Conservation (phyloP, 768 basidiomycete genomes). For the Rhizopogon sp. region DNA sequence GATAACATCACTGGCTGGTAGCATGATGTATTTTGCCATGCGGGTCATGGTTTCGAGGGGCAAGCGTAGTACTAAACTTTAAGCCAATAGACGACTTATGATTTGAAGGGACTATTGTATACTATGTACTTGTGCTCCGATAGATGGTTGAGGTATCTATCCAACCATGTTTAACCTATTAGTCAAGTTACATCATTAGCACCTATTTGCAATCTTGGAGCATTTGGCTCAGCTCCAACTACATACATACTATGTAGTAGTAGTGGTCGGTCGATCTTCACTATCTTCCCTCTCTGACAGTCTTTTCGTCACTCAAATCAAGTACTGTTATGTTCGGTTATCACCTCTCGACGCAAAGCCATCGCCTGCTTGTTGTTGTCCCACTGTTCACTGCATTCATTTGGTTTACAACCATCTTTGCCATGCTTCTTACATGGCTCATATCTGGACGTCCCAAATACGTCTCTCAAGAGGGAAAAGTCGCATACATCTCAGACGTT, state of each 20-base stretch:
- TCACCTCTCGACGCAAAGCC: constrained; percentile 18
- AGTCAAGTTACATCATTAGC: no score
- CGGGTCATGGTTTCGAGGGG: neutral
- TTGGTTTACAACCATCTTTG: constrained; percentile 68
- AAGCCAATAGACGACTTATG: no score
- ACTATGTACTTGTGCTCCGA: neutral
- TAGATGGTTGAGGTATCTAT: no score
- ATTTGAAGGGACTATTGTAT: no score
- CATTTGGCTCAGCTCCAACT: neutral
- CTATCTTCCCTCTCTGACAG: neutral
- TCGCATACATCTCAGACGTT: constrained; percentile 76
- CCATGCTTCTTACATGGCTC: constrained; percentile 71
- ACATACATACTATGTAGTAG: no score
- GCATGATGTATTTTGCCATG: neutral
- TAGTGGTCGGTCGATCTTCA: neutral
- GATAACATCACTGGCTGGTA: neutral
- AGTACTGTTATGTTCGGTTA: constrained; percentile 9
- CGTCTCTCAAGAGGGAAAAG: constrained; percentile 46
- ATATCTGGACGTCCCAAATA: constrained; percentile 50
- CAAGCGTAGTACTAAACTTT: neutral
- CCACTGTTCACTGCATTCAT: constrained; percentile 55
- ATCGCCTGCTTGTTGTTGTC: constrained; percentile 63
- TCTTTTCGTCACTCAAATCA: neutral
- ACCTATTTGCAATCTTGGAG: neutral
- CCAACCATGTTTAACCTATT: no score